Base-by-base conservation (phyloP, 2,329 filamentous ascomycete genomes). In the Penicillium sp. region DNA sequence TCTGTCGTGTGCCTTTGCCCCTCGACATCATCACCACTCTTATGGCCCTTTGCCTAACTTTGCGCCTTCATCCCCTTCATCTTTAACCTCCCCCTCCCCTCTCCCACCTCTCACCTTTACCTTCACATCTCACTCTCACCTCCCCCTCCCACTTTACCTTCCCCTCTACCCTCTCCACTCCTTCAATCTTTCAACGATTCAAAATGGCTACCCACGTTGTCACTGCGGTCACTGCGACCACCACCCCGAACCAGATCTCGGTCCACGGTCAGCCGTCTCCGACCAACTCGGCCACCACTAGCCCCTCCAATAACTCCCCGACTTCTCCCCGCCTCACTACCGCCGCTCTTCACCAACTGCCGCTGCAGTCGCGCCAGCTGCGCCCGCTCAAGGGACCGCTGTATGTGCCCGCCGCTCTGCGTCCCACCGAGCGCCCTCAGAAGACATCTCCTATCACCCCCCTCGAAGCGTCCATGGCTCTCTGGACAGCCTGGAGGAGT, bases 351-450 rank as follows among this genome's bases (percentile, higher is more conserved):
- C 62, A 68, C 49, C 63, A 62, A 41, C 58, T 70, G 8, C 69
- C 68, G 2, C 53, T 72, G 37, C 75, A 77, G 50, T 72, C 73
- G 20, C 76, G 77, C 50, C 79, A 82, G 66, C 67, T 83, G 48
- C 77, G 79, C 45, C 78, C 78, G 18, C 75, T 75, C 40, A 81
- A 82, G 64, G 74, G 75, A 18, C 80, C 81, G 26, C 71, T 83
- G 42, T 84, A 84, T 60, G 76, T 83, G 18, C 81, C 81, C 20
- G 81, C 81, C 9, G 81, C 77, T 6, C 69, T 84, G 51, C 74
- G 81, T 44, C 80, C 77, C 42, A 83, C 80, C 24, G 77, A 83
- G 64, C 72, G 74, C 46, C 74, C 76, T 11, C 63, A 66, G 40
- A 72, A 66, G 42, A 54, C 67, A 1, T 69, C 72, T 55, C 65